phyloP scores from a whole-genome alignment of 257 asterid genomes.

The Fraxinus quadrangulata region DNA sequence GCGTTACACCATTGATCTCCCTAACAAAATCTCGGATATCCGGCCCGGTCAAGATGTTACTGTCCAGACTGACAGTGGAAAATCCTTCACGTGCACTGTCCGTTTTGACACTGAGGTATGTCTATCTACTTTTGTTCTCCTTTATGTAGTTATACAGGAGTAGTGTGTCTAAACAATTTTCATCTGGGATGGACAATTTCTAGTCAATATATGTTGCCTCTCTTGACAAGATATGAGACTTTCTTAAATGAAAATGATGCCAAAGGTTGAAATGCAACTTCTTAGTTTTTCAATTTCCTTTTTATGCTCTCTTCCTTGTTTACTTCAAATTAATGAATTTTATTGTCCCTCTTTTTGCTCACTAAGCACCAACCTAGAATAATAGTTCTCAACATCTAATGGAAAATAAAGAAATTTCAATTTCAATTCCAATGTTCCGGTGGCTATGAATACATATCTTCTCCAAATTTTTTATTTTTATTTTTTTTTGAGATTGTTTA shows the following conservation, averaged over 20 bases:
- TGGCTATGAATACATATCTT: neutral
- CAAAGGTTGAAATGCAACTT: too few species aligned
- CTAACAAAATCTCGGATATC: constrained; percentile 67
- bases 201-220: neutral
- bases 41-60: constrained; percentile 89
- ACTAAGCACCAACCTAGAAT: neutral
- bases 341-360: neutral
- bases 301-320: neutral
- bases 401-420: too few species aligned
- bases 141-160: neutral
- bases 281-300: too few species aligned
- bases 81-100: constrained; percentile 77
- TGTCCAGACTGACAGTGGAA: constrained; percentile 71
- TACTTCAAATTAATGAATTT: neutral
- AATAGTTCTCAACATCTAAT: too few species aligned
- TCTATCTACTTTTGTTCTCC: neutral
- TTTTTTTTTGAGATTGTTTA: too few species aligned
- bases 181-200: neutral
- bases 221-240: neutral
- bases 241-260: too few species aligned
- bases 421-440: neutral
- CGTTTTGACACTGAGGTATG: constrained; percentile 93
- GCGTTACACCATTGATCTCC: constrained; percentile 84
- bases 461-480: too few species aligned
- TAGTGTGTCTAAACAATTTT: neutral